phyloP scores from a whole-genome alignment of 345 rosid species.

The Theobroma cacao region DNA sequence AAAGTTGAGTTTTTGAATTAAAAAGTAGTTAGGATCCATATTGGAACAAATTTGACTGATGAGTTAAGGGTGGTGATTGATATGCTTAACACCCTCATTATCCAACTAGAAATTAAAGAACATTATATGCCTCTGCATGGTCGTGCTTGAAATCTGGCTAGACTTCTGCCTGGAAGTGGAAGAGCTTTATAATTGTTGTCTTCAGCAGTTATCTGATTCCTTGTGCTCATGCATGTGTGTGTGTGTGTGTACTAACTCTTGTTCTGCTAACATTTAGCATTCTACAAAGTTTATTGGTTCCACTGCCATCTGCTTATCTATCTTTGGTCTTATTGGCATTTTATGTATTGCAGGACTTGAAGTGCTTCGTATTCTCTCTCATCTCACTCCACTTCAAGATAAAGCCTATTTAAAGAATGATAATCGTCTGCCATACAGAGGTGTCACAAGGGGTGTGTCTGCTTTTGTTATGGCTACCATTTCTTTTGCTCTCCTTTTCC shows the following conservation, averaged over 20 bases:
- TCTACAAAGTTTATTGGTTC: not conserved
- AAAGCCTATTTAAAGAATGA: slow-evolving; percentile 73
- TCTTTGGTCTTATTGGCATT: slow-evolving; percentile 7
- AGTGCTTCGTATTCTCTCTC: slow-evolving; percentile 97
- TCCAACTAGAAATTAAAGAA: not conserved
- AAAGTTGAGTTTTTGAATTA: not conserved
- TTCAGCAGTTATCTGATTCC: not conserved
- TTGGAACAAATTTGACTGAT: not conserved
- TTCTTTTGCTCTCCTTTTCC: not conserved
- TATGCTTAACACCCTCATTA: not conserved
- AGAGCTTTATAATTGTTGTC: not conserved
- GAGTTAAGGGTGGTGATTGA: not conserved
- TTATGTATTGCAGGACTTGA: slow-evolving; percentile 83
- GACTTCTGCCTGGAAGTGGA: not conserved
- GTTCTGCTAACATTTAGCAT: not conserved
- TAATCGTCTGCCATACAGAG: not conserved
- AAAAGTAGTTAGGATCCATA: not conserved
- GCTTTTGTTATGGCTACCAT: slow-evolving; percentile 1
- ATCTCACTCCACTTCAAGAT: slow-evolving; percentile 99
- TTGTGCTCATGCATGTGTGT: not conserved
- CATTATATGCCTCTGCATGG: not conserved
- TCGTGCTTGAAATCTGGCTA: not conserved
- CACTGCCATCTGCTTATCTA: not conserved
- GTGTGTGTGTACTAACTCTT: too few species aligned
- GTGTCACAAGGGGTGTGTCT: slow-evolving; percentile 7